Conservation (phyloP, 192 early-diverging fungal genomes). For the Coemansia sp. region DNA sequence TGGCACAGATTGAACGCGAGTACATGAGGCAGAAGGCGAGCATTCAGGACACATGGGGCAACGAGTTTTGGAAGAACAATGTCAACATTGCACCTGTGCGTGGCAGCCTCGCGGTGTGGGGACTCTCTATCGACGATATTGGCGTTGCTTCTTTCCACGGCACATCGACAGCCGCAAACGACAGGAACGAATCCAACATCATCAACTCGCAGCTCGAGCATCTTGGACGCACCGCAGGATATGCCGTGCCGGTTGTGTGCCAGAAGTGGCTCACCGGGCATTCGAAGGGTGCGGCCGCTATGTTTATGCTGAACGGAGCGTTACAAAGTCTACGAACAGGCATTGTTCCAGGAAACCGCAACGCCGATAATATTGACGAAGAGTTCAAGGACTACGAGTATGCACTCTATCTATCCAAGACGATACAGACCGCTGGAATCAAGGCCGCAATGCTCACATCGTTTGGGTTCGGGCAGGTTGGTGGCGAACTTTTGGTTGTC, state of each 20-base stretch:
- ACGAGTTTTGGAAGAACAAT: constrained; percentile 76
- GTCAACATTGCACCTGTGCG: constrained; percentile 77
- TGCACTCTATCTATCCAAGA: constrained; percentile 75
- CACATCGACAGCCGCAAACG: constrained; percentile 83
- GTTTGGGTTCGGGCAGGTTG: constrained; percentile 93
- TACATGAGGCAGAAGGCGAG: constrained; percentile 59
- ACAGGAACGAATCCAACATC: constrained; percentile 52
- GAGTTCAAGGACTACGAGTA: constrained; percentile 72
- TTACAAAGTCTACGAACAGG: constrained; percentile 76
- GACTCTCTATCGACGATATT: constrained; percentile 85
- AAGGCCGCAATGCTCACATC: constrained; percentile 86
- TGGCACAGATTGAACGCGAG: neutral
- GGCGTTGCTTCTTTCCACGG: constrained; percentile 94
- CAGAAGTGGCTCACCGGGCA: constrained; percentile 87
- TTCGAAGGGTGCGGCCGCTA: constrained; percentile 88
- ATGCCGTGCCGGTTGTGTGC: constrained; percentile 75
- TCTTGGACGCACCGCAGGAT: constrained; percentile 82
- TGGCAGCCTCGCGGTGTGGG: constrained; percentile 83
- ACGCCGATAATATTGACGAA: constrained; percentile 35
- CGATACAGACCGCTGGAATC: constrained; percentile 84
- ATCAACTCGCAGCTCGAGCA: constrained; percentile 82
- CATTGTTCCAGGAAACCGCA: constrained; percentile 84
- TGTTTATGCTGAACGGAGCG: constrained; percentile 92
- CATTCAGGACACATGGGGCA: constrained; percentile 63
- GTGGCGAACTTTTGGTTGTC: constrained; percentile 53